Conservation (phyloP, 1,139 yeast species). For the Yamadazyma membranifaciens region DNA sequence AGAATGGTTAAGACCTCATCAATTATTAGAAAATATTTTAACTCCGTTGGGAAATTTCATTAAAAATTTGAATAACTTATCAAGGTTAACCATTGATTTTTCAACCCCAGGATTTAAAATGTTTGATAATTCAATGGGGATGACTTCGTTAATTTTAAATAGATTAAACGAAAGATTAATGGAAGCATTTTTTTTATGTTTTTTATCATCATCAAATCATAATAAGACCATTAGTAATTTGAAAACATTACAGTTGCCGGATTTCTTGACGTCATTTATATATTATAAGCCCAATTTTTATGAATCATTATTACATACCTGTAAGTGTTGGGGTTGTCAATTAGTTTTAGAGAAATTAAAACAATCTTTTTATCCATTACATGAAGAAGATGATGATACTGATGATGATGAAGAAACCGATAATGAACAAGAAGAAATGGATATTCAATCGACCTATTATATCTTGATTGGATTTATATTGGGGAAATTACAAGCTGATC, state of each 20-base stretch:
- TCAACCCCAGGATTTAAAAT: constrained; percentile 41
- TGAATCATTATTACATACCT: constrained; percentile 36
- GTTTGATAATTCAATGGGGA: constrained; percentile 33
- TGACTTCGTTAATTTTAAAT: constrained; percentile 30
- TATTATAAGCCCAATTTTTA: constrained; percentile 40
- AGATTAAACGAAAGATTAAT: constrained; percentile 34
- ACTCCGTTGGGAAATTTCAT: constrained; percentile 34
- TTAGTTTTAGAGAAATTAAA: constrained; percentile 24
- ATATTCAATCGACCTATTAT: constrained; percentile 31
- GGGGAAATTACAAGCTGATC: constrained; percentile 37
- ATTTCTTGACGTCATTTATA: constrained; percentile 38
- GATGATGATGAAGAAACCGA: constrained; percentile 10
- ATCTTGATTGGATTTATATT: constrained; percentile 35
- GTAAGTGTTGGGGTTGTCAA: constrained; percentile 39
- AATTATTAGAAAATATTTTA: constrained; percentile 30
- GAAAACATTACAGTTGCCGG: constrained; percentile 32
- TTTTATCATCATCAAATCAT: constrained; percentile 19
- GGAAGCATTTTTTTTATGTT: constrained; percentile 36
- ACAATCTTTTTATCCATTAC: constrained; percentile 24
- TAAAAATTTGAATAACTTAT: constrained; percentile 22
- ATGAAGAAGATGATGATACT: constrained; percentile 17
- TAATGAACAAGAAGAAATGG: constrained; percentile 13
- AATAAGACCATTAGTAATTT: constrained; percentile 18
- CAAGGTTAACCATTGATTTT: constrained; percentile 31
- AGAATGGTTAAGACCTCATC: constrained; percentile 42